These are phyloP conservation scores for Suhomyces choctaworum DNA, from an alignment of 1,139 yeast genomes.

Conservation along the genomic window DNA sequence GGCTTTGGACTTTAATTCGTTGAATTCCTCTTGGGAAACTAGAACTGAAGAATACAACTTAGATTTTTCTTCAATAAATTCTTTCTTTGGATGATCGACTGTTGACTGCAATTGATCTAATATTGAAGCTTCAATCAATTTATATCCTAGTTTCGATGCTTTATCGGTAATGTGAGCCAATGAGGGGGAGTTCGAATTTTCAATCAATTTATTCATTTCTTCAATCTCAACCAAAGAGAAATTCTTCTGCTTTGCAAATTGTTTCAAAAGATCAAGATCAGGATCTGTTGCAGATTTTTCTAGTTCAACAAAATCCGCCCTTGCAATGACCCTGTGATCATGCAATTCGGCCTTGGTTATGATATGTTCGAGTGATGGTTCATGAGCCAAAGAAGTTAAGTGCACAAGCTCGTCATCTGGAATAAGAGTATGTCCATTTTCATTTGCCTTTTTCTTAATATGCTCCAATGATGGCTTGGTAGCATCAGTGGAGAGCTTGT, in stretches of 20 bases:
- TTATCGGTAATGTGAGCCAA: conserved; percentile 22
- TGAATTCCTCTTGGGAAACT: conserved; percentile 22
- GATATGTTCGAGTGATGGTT: conserved; percentile 27
- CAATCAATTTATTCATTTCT: conserved; percentile 7
- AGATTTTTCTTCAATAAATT: conserved; percentile 22
- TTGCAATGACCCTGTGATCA: conserved; percentile 8
- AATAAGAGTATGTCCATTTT: conserved; percentile 1
- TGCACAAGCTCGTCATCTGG: conserved; percentile 14
- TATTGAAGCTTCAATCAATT: conserved; percentile 1
- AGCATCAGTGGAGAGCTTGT: conserved; percentile 13
- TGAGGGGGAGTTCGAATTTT: conserved; percentile 15
- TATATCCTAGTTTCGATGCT: conserved; percentile 14
- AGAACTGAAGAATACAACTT: conserved; percentile 18
- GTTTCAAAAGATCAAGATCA: conserved; percentile 15
- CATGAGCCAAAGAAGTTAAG: conserved; percentile 16
- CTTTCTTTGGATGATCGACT: conserved; percentile 21
- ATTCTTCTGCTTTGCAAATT: conserved; percentile 7
- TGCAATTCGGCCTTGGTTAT: conserved; percentile 8
- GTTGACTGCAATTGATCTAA: conserved; percentile 12
- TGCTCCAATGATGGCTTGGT: conserved; percentile 18
- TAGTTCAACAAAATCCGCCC: conserved; percentile 17
- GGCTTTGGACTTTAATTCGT: conserved; percentile 15
- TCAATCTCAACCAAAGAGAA: conserved; percentile 7
- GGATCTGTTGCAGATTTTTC: conserved; percentile 19
- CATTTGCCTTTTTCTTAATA: conserved; percentile 13